Base-by-base conservation (phyloP, 169 alveolate species). In the Besnoitia besnoiti region DNA sequence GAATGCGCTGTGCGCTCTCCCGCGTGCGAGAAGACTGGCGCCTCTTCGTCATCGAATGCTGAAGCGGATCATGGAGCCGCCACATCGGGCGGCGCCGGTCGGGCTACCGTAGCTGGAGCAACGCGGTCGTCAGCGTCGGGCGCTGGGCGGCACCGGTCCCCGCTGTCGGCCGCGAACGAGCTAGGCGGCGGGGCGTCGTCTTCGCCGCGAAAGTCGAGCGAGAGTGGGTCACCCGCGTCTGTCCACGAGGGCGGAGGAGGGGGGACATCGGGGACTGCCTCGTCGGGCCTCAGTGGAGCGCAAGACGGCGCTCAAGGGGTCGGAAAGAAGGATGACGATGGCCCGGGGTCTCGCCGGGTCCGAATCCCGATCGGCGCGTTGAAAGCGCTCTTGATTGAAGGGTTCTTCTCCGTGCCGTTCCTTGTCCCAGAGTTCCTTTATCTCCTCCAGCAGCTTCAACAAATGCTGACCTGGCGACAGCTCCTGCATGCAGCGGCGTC, bases 381-480 rank as follows among this genome's bases (percentile, higher is more conserved):
- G n/a, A 55, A 90, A 5, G 30, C 59, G 47, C 44, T 91, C 47
- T 79, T 91, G 49, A 80, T 91, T 0, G 94, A 91, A 50, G 94
- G 94, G 12, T 91, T 91, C 42, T 89, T 75, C 37, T 82, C 67
- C 33, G 84, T 91, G 8, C 94, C 94, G 0, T 91, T 47, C 33
- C 35, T 91, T 2, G 94, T 91, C 33, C 94, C 94, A 12, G 94
- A 91, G 79, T 91, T 91, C 35, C 40, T 84, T 10, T 91, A 59
- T 62, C 88, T 91, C 59, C 87, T 91, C 85, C 94, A 91, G 91
- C 94, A 91, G 85, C 91, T 91, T 77, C 94, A 91, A 79, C 94
- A 91, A 77, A 89, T 91, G 62, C 85, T 91, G 42, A 91, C 94
- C 47, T 91, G 94, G 94, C 33, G 94, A 62, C 91, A 84, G 89